A percentile compares a stretch with the other conserved stretches of the same genome.
phyloP scores from a whole-genome alignment of 768 basidiomycete species.

The Strobilomyces confusus region DNA sequence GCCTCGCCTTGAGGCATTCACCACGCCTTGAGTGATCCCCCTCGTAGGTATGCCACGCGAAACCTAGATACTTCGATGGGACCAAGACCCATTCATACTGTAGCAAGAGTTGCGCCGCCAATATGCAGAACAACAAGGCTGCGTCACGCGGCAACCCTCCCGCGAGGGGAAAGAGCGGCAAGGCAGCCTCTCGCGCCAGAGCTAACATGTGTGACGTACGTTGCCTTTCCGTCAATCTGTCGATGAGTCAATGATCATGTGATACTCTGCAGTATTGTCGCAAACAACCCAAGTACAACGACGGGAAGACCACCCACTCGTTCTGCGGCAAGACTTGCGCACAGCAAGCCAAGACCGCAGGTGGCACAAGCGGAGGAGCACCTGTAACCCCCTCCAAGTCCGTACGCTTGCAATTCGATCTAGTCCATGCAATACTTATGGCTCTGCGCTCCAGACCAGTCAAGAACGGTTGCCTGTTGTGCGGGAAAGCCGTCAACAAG shows the following conservation, averaged over 20 bases:
- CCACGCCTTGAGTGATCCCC: not conserved
- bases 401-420: constrained; percentile 20
- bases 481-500: constrained; percentile 54
- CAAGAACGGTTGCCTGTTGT: constrained; percentile 55
- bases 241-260: constrained; percentile 2
- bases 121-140: constrained; percentile 35
- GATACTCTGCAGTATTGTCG: constrained; percentile 47
- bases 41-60: constrained; percentile 48
- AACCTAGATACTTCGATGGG: constrained; percentile 56
- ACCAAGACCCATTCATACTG: constrained; percentile 55
- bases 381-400: constrained; percentile 28
- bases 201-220: constrained; percentile 51
- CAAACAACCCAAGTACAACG: constrained; percentile 54
- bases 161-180: constrained; percentile 23
- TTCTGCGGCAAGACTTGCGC: constrained; percentile 66
- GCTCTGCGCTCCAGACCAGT: constrained; percentile 29
- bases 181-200: constrained; percentile 22
- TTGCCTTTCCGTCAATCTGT: constrained; percentile 8
- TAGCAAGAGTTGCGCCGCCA: constrained; percentile 53
- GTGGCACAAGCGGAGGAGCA: constrained; percentile 24
- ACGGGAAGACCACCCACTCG: constrained; percentile 54
- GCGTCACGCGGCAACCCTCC: constrained; percentile 25
- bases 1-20: constrained; percentile 1
- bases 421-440: constrained; percentile 30
- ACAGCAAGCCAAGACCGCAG: constrained; percentile 37